These are phyloP conservation scores for Sclerotinia minor DNA, from an alignment of 2,329 filamentous ascomycete genomes.

Conservation along the genomic window DNA sequence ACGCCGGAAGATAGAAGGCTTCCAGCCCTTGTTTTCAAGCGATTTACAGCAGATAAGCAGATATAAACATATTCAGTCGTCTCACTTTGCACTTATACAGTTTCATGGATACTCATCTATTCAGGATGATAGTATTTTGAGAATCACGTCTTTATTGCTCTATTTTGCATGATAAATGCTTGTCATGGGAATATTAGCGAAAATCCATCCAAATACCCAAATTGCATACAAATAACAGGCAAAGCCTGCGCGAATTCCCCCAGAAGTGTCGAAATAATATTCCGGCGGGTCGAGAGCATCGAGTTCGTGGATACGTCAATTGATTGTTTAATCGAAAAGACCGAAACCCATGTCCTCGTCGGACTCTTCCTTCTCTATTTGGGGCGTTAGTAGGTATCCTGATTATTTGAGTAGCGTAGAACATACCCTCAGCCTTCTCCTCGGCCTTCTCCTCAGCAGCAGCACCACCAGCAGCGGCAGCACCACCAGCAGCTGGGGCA, in stretches of 20 bases:
- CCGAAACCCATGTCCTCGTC: slow-evolving; percentile 77
- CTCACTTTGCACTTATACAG: not conserved
- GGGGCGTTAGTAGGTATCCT: slow-evolving; percentile 33
- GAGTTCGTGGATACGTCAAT: slow-evolving; percentile 31
- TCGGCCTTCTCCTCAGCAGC: slow-evolving; percentile 64
- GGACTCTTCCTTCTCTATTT: slow-evolving; percentile 64
- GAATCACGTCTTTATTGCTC: slow-evolving; percentile 41
- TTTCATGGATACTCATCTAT: not conserved
- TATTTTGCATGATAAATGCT: slow-evolving; percentile 37
- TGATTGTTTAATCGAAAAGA: slow-evolving; percentile 67
- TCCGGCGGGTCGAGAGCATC: slow-evolving; percentile 33
- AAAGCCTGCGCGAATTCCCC: slow-evolving; percentile 39
- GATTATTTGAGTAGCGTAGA: slow-evolving; percentile 41
- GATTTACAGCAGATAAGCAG: not conserved
- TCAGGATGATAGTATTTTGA: slow-evolving; percentile 28
- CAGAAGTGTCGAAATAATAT: slow-evolving; percentile 34
- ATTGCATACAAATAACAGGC: slow-evolving; percentile 38
- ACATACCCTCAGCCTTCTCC: slow-evolving; percentile 81
- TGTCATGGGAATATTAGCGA: slow-evolving; percentile 32
- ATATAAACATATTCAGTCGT: not conserved
- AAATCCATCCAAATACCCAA: slow-evolving; percentile 32
- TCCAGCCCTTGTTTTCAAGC: not conserved
- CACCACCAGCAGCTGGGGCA: slow-evolving; percentile 65
- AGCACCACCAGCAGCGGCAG: slow-evolving; percentile 64
- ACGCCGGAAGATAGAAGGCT: not conserved